Base-by-base conservation (phyloP, 192 early-diverging fungal genomes). In the Obelidium mucronatum region DNA sequence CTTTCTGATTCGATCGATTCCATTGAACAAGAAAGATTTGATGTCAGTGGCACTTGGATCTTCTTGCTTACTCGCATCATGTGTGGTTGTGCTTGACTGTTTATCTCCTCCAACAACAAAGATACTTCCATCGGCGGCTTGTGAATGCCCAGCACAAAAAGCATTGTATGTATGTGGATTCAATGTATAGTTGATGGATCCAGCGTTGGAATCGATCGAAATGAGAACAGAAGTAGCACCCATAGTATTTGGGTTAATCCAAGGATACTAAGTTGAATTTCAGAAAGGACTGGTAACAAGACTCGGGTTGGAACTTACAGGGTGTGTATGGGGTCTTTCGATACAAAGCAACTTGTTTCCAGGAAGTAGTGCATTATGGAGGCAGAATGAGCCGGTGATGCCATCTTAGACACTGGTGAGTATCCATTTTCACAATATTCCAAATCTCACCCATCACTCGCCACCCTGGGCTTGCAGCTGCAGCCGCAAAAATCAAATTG, bases 71-170 rank as follows among this genome's bases (percentile, higher is more conserved):
- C 58, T 60, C 11, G 11, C 8, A 26, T 60, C 58, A 8, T 51
- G 48, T 8, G 8, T 13, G 8, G 22, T 51, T 22, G 48, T 13
- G 11, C 11, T 22, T 8, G 48, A 51, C 22, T 51, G 48, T 48
- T 4, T 30, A 53, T 80, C 79, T 34, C 79, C 79, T 1, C 79
- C 79, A 51, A 71, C 48, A 13, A 80, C 78, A 13, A 33, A 51
- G 19, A 80, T 42, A 2, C 24, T n/a, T 3, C 79, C 79, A 56
- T 80, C 71, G 11, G 79, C 40, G n/a, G 48, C 40, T 42, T 62
- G 59, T 11, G 79, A 44, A 44, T 81, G 79, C 6, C 79, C 79
- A 11, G 68, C 67, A 59, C 80, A 81, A 42, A 81, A 81, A 17
- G 80, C 73, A 67, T 81, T 81, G 39, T 51, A 63, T n/a, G 19